Evolutionary conservation across 805 yeast genomes (phyloP).

Genomic region (Wickerhamiella lipophila): DNA sequence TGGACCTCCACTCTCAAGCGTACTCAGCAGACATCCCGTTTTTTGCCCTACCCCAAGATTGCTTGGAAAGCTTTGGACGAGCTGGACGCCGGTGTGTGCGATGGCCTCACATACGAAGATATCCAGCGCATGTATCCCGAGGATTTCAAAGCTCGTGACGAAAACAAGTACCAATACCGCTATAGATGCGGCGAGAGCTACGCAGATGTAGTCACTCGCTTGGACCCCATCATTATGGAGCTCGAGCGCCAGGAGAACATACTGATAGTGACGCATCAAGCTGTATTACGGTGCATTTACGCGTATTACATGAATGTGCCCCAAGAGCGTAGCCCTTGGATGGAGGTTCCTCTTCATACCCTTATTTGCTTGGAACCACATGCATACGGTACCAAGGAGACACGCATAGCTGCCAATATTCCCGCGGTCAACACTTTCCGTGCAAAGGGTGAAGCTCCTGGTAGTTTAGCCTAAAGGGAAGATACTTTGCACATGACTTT

Average conservation of each 20-base stretch:
- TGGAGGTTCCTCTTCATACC: conserved; percentile 95
- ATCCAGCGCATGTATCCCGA: conserved; percentile 77
- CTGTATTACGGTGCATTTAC: conserved; percentile 88
- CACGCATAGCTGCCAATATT: conserved; percentile 84
- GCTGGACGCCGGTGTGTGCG: conserved; percentile 94
- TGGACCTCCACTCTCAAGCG: conserved; percentile 91
- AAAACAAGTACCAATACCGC: conserved; percentile 86
- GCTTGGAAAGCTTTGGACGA: conserved; percentile 97
- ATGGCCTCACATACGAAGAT: conserved; percentile 92
- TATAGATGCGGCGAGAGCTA: conserved; percentile 97
- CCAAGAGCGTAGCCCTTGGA: conserved; percentile 96
- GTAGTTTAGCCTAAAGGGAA: not conserved
- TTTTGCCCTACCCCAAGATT: conserved; percentile 65
- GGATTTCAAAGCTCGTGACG: conserved; percentile 92
- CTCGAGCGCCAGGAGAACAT: conserved; percentile 94
- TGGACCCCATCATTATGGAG: conserved; percentile 98
- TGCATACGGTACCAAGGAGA: conserved; percentile 79
- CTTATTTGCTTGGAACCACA: conserved; percentile 89
- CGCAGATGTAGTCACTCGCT: conserved; percentile 83
- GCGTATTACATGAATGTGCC: conserved; percentile 98
- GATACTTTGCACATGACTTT: too few species aligned
- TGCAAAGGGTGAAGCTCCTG: conserved; percentile 62
- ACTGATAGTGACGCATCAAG: conserved; percentile 92
- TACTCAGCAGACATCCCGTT: conserved; percentile 85
- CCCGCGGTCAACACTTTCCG: conserved; percentile 97